phyloP scores from a whole-genome alignment of 2,329 filamentous ascomycete genomes.

The Clonostachys solani region DNA sequence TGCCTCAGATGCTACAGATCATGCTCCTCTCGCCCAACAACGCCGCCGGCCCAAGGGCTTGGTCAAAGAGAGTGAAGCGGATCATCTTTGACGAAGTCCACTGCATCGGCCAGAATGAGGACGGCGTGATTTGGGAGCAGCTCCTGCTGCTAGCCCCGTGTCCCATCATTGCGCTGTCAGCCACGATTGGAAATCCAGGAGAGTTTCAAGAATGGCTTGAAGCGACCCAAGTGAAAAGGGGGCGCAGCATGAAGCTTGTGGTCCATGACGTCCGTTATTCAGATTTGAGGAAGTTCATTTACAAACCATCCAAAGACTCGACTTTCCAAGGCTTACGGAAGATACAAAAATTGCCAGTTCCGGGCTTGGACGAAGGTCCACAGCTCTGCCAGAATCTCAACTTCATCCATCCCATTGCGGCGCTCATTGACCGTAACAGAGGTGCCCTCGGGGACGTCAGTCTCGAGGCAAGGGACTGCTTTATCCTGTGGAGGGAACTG shows the following conservation, averaged over 20 bases:
- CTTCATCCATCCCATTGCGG: conserved; percentile 64
- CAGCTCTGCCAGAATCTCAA: conserved; percentile 43
- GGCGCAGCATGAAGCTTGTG: conserved; percentile 63
- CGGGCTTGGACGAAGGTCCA: conserved; percentile 36
- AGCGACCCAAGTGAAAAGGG: conserved; percentile 58
- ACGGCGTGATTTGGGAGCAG: conserved; percentile 77
- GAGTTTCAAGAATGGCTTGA: conserved; percentile 68
- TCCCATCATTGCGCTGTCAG: conserved; percentile 74
- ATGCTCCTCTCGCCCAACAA: conserved; percentile 67
- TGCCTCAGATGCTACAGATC: conserved; percentile 74
- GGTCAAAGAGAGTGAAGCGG: conserved; percentile 64
- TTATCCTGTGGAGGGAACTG: conserved; percentile 63
- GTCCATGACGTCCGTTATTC: conserved; percentile 68
- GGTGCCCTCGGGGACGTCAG: conserved; percentile 63
- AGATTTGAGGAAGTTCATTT: conserved; percentile 72
- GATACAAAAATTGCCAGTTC: conserved; percentile 31
- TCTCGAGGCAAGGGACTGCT: conserved; percentile 68
- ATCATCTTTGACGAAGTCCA: conserved; percentile 85
- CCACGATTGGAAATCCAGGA: conserved; percentile 71
- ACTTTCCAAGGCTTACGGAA: conserved; percentile 47
- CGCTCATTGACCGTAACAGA: conserved; percentile 47
- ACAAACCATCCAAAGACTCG: conserved; percentile 43
- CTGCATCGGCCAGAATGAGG: conserved; percentile 72
- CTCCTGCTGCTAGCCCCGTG: conserved; percentile 69
- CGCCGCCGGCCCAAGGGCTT: conserved; percentile 47